Base-by-base conservation (phyloP, 1,284 basidiomycete species). In the Pseudozyma flocculosa region DNA sequence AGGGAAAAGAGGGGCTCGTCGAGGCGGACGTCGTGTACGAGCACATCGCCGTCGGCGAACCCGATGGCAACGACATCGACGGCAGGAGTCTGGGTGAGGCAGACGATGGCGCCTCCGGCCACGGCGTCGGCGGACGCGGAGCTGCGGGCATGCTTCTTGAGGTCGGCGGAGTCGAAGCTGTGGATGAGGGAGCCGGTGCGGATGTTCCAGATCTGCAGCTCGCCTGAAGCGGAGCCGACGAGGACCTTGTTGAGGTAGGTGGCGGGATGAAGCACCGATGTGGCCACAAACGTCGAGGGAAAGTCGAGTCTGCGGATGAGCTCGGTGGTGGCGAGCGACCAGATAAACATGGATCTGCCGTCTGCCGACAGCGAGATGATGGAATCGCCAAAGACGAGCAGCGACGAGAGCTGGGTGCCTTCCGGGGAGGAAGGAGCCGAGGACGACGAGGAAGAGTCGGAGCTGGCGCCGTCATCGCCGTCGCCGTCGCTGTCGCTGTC, bases 211-310 rank as follows among this genome's bases (percentile, higher is more conserved):
- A 99, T 80, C 62, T 94, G 89, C 68, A 98, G 79, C 47, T 82
- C 82, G 11, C 95, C 95, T 75, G 92, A 83, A 52, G 82, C 84
- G 63, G 89, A 90, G 1, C 87, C 87, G 10, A 98, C 84, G 1
- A 98, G 82, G 1, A 98, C 83, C 80, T 98, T 98, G 82, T 99
- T 97, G 48, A 99, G 80, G 79, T 98, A 98, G 4, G 95, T 98
- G 1, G 92, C 88, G 1, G 95, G 95, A 78, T 99, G 95, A 7
- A 96, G 82, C 26, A 96, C 80, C 18, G 83, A 84, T 11, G 86
- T 88, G 10, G 94, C 93, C 1, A 86, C 88, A 78, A 97, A 97
- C 5, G 38, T 23, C 5, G 22, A 29, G 9, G 52, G 60, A 2
- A 73, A 50, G 17, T 60, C 50, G 37, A 77, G 54, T 43, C 45